Percentiles rank a stretch among this genome's conserved stretches.
phyloP scores from a whole-genome alignment of 1,284 basidiomycete species.

The Entoloma clypeatum region DNA sequence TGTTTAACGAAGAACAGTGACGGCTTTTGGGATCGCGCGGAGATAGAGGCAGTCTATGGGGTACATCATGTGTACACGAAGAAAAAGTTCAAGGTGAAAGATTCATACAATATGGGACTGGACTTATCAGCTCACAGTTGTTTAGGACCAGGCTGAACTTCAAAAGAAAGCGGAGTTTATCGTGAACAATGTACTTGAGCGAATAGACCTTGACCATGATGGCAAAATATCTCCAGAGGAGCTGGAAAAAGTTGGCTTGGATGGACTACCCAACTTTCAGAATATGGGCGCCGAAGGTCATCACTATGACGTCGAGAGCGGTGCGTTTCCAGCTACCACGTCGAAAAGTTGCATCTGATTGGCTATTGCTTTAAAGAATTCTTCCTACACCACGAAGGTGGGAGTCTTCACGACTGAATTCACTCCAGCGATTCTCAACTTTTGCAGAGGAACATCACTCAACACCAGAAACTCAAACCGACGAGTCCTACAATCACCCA shows the following conservation, averaged over 20 bases:
- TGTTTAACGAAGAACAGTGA: slow-evolving; percentile 40
- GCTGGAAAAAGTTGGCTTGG: slow-evolving; percentile 75
- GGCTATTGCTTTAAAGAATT: slow-evolving; percentile 50
- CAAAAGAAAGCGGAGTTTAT: slow-evolving; percentile 84
- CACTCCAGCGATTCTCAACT: not conserved
- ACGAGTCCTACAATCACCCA: slow-evolving; percentile 90
- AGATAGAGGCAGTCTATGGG: slow-evolving; percentile 90
- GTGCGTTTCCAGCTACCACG: slow-evolving; percentile 37
- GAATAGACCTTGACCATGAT: slow-evolving; percentile 79
- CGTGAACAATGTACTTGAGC: slow-evolving; percentile 69
- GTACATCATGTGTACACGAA: slow-evolving; percentile 93
- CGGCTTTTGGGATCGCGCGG: slow-evolving; percentile 71
- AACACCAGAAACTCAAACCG: slow-evolving; percentile 95
- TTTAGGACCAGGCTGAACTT: slow-evolving; percentile 73
- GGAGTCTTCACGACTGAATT: not conserved
- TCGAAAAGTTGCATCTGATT: slow-evolving; percentile 3
- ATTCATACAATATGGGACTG: too few species aligned
- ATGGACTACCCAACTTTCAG: slow-evolving; percentile 84
- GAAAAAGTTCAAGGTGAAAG: slow-evolving; percentile 71
- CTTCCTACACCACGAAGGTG: slow-evolving; percentile 93
- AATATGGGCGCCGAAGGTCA: slow-evolving; percentile 87
- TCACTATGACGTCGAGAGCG: slow-evolving; percentile 89
- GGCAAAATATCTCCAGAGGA: slow-evolving; percentile 78
- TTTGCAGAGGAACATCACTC: slow-evolving; percentile 81
- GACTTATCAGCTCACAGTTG: too few species aligned